Percentiles rank a stretch among this genome's conserved stretches.
phyloP scores from a whole-genome alignment of 2,329 filamentous ascomycete species.

The Hymenoscyphus fraxineus region DNA sequence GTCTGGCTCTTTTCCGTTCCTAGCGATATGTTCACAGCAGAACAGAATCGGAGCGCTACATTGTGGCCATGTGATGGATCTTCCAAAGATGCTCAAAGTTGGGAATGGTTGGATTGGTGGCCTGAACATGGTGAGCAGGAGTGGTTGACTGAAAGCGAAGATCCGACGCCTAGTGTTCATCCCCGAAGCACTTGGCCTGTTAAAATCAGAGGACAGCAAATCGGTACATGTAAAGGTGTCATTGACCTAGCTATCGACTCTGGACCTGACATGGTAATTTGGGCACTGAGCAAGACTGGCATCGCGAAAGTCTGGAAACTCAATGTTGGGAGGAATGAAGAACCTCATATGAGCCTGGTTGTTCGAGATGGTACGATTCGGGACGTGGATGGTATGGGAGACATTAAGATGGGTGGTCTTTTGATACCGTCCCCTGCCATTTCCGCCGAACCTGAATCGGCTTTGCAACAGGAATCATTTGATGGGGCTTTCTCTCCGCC shows the following conservation, averaged over 20 bases:
- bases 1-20: constrained; percentile 61
- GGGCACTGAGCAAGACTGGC: constrained; percentile 46
- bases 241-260: constrained; percentile 50
- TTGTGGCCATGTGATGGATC: constrained; percentile 13
- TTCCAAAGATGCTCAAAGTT: constrained; percentile 15
- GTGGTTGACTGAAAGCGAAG: constrained; percentile 32
- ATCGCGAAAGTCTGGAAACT: constrained; percentile 46
- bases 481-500: constrained; percentile 21
- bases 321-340: constrained; percentile 28
- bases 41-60: constrained; percentile 22
- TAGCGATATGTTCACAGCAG: constrained; percentile 48
- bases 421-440: constrained; percentile 21
- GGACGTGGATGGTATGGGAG: constrained; percentile 16
- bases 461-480: constrained; percentile 19
- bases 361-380: constrained; percentile 33
- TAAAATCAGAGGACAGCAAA: constrained; percentile 45
- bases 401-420: constrained; percentile 25
- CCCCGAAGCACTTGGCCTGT: constrained; percentile 44
- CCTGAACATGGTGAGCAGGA: constrained; percentile 35
- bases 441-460: neutral
- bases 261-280: constrained; percentile 44
- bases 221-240: constrained; percentile 43
- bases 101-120: constrained; percentile 40
- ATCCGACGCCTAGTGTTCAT: constrained; percentile 21
- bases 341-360: constrained; percentile 18